Percentiles rank a stretch among this genome's conserved stretches.
phyloP scores from a whole-genome alignment of 2,329 filamentous ascomycete species.

The Cercospora janseana region DNA sequence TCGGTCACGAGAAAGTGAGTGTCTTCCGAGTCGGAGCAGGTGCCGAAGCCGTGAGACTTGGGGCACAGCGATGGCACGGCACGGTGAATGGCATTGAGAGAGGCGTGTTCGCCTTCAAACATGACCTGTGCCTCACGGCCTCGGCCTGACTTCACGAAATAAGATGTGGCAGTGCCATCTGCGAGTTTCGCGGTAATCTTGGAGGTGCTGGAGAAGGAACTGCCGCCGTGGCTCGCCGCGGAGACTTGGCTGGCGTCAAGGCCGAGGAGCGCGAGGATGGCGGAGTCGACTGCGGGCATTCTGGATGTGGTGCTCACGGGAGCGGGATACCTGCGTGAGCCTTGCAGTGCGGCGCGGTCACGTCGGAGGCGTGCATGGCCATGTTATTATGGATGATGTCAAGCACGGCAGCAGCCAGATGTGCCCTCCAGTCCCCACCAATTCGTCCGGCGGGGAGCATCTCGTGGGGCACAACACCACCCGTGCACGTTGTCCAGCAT shows the following conservation, averaged over 20 bases:
- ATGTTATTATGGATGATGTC: background rate
- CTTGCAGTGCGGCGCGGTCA: background rate
- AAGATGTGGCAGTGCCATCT: conserved; percentile 55
- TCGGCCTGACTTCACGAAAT: conserved; percentile 70
- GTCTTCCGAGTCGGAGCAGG: conserved; percentile 49
- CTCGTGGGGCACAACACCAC: too few species aligned
- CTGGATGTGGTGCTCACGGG: too few species aligned
- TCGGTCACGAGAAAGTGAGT: conserved; percentile 66
- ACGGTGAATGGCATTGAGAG: conserved; percentile 75
- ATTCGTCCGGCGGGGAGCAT: too few species aligned
- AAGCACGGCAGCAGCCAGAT: too few species aligned
- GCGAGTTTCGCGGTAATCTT: conserved; percentile 52
- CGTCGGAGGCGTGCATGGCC: background rate
- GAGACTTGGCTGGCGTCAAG: conserved; percentile 56
- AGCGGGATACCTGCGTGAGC: background rate
- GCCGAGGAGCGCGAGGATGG: conserved; percentile 59
- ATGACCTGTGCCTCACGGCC: conserved; percentile 62
- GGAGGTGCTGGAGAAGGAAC: conserved; percentile 62
- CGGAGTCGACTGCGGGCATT: conserved; percentile 53
- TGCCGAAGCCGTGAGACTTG: conserved; percentile 69
- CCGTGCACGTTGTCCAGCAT: too few species aligned
- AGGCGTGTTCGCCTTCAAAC: conserved; percentile 78
- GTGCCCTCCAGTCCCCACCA: too few species aligned
- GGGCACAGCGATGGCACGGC: conserved; percentile 75
- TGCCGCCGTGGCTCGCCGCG: conserved; percentile 64